Conservation (phyloP, 2,329 filamentous ascomycete species). For the Stemphylium lycopersici region DNA sequence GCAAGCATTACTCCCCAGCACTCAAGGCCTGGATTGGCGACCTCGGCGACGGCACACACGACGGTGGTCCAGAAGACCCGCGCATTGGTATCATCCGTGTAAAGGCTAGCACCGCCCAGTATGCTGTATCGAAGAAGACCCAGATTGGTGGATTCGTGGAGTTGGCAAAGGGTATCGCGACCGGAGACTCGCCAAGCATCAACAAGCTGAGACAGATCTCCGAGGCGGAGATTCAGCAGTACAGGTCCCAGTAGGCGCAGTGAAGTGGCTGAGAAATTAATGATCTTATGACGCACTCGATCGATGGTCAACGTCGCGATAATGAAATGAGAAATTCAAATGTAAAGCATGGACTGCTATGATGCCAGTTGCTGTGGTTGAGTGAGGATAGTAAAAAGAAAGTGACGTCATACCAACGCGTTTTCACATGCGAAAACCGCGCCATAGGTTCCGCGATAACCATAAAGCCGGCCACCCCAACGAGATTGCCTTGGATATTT, state of each 20-base stretch:
- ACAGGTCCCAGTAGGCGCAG: slow-evolving; percentile 37
- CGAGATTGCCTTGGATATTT: not conserved
- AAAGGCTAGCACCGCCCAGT: slow-evolving; percentile 73
- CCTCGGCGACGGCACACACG: slow-evolving; percentile 76
- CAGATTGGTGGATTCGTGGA: slow-evolving; percentile 70
- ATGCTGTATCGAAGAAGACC: slow-evolving; percentile 68
- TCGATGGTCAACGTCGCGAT: not conserved
- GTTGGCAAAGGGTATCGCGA: slow-evolving; percentile 75
- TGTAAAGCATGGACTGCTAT: not conserved
- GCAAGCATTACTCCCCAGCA: slow-evolving; percentile 70
- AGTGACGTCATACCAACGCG: slow-evolving; percentile 18
- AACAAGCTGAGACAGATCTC: slow-evolving; percentile 79
- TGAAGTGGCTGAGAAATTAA: not conserved
- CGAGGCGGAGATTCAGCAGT: slow-evolving; percentile 53
- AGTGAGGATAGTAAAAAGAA: not conserved
- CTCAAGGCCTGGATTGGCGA: slow-evolving; percentile 89
- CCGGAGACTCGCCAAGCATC: slow-evolving; percentile 71
- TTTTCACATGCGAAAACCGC: slow-evolving; percentile 14
- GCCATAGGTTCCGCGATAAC: not conserved
- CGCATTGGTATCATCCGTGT: slow-evolving; percentile 82
- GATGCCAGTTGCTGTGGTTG: not conserved
- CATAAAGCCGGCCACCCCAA: not conserved
- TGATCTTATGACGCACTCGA: not conserved
- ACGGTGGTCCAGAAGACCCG: slow-evolving; percentile 81
- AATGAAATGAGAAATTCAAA: not conserved